phyloP scores from a whole-genome alignment of 331 rosid species.

The Phaseolus coccineus region DNA sequence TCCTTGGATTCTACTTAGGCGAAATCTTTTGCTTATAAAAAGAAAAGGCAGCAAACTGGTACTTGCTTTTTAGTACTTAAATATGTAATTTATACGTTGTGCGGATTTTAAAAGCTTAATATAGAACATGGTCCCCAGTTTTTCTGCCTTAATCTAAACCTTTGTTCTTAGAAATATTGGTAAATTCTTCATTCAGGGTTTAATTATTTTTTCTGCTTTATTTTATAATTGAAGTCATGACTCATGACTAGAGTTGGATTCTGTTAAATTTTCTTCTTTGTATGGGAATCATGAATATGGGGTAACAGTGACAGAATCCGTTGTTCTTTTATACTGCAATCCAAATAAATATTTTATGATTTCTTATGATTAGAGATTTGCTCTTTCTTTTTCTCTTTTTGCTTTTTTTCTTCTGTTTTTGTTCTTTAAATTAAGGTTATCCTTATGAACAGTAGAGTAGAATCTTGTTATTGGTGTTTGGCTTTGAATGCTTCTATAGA shows the following conservation, averaged over 20 bases:
- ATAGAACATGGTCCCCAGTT: constrained; percentile 40
- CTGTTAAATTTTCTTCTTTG: constrained; percentile 37
- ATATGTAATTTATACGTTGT: neutral
- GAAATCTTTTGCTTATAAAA: constrained; percentile 42
- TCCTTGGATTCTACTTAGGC: constrained; percentile 57
- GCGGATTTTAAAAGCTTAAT: constrained; percentile 24
- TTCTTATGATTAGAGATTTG: constrained; percentile 4
- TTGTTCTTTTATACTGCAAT: constrained; percentile 5
- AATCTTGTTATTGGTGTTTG: constrained; percentile 30
- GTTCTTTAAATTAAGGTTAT: constrained; percentile 12
- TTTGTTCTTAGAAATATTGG: constrained; percentile 33
- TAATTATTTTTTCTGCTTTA: constrained; percentile 13
- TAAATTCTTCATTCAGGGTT: constrained; percentile 24
- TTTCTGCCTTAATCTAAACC: constrained; percentile 18
- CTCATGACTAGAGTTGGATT: neutral
- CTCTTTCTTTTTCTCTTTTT: neutral
- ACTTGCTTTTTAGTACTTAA: constrained; percentile 37
- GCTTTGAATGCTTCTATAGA: constrained; percentile 23
- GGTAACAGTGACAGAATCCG: constrained; percentile 7
- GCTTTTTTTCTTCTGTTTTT: neutral
- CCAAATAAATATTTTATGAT: constrained; percentile 16
- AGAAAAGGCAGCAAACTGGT: constrained; percentile 25
- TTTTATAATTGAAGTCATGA: neutral
- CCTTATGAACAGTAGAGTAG: constrained; percentile 19
- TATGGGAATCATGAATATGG: constrained; percentile 12